Percentiles rank a stretch among this genome's conserved stretches.
Evolutionary conservation across 2,329 filamentous ascomycete genomes (phyloP).

Genomic region (Metarhizium robertsii): DNA sequence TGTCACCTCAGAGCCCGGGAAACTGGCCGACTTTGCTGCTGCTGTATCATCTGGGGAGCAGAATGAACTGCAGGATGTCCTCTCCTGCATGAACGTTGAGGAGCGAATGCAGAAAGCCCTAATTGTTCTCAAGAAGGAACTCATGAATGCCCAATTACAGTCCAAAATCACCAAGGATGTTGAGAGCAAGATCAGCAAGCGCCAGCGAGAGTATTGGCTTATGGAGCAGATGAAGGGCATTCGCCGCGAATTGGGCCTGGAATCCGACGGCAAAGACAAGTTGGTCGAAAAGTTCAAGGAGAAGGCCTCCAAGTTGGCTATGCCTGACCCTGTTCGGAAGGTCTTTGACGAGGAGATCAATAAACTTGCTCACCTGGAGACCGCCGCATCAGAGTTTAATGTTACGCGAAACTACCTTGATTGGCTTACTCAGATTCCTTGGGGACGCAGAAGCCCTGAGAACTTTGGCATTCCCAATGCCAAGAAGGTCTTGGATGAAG

Average conservation of each 20-base stretch:
- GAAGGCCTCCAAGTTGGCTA: constrained; percentile 84
- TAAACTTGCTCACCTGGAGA: constrained; percentile 90
- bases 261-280: constrained; percentile 97
- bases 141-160: constrained; percentile 95
- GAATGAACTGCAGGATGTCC: constrained; percentile 82
- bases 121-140: constrained; percentile 90
- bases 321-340: constrained; percentile 94
- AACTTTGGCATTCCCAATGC: constrained; percentile 95
- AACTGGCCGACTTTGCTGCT: constrained; percentile 92
- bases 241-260: constrained; percentile 85
- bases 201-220: constrained; percentile 94
- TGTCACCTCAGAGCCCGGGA: constrained; percentile 87
- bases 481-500: constrained; percentile 82
- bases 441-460: constrained; percentile 90
- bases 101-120: constrained; percentile 86
- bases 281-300: constrained; percentile 96
- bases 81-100: constrained; percentile 84
- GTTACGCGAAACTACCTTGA: constrained; percentile 97
- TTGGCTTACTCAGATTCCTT: constrained; percentile 97
- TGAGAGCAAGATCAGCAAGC: constrained; percentile 93
- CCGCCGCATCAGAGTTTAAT: constrained; percentile 95
- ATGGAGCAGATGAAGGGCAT: constrained; percentile 99
- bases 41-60: constrained; percentile 93
- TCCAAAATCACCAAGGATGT: constrained; percentile 98
- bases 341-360: constrained; percentile 98